Base-by-base conservation (phyloP, 1,284 basidiomycete species). In the Rhodotorula mucilaginosa region DNA sequence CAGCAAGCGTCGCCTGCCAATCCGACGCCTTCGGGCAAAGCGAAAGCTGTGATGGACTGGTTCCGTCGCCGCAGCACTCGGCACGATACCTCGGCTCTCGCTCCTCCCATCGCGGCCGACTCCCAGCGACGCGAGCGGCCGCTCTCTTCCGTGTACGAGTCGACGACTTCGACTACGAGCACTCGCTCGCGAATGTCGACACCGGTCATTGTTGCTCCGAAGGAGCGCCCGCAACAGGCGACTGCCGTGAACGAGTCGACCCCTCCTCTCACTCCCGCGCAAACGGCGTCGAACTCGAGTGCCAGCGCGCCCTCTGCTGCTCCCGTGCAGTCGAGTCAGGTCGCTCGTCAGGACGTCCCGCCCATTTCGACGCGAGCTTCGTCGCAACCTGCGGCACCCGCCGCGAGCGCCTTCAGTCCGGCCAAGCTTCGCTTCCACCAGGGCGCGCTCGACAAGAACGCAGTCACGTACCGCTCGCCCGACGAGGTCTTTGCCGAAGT, bases 371-470 rank as follows among this genome's bases (percentile, higher is more conserved):
- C 65, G 31, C 57, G 29, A 19, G 61, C 64, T 18, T 44, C 67
- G 48, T 60, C 59, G 18, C 44, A 48, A 39, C 12, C 48, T 23
- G 51, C 60, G 21, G 39, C 61, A 31, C 46, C 64, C 31, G 29
- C 12, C 26, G 5, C 15, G 13, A 48, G 49, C 29, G 23, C 63
- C 54, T 72, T 71, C 49, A 34, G 39, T 8, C 57, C 72, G 73
- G 84, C 85, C 51, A 87, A 87, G 67, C 83, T 98, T 65, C 88
- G 92, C 21, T 87, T 91, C 57, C 96, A 98, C 79, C 90, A 92
- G 75, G 95, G 96, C 75, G 89, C 95, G 2, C 90, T 99, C 44
- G 96, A 98, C 81, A 90, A 92, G 79, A 89, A 89, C 31, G 96
- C 90, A 54, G 87, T 98, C 74, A 97, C 95, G 15, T 92, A 90